phyloP scores from a whole-genome alignment of 768 basidiomycete genomes.

The Paxillus rubicundulus region DNA sequence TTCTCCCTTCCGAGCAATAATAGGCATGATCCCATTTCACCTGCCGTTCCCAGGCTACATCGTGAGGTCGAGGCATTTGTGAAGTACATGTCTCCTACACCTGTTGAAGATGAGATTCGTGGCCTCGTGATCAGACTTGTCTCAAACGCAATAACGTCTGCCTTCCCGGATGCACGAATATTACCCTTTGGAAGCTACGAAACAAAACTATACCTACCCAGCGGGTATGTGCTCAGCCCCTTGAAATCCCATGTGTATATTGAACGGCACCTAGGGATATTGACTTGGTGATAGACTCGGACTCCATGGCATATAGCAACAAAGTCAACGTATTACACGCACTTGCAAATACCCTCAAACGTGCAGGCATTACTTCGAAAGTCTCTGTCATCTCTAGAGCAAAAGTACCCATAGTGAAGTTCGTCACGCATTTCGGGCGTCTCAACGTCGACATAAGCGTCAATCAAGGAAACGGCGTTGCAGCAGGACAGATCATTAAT shows the following conservation, averaged over 20 bases:
- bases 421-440: slow-evolving; percentile 74
- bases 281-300: slow-evolving; percentile 86
- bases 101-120: slow-evolving; percentile 82
- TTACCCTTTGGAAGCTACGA: slow-evolving; percentile 90
- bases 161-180: slow-evolving; percentile 79
- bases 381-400: slow-evolving; percentile 91
- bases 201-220: slow-evolving; percentile 90
- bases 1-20: not conserved
- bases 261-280: slow-evolving; percentile 67
- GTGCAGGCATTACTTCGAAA: slow-evolving; percentile 67
- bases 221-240: slow-evolving; percentile 59
- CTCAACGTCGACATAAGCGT: slow-evolving; percentile 93
- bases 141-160: slow-evolving; percentile 54
- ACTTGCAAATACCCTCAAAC: slow-evolving; percentile 76
- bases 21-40: slow-evolving; percentile 6
- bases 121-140: slow-evolving; percentile 70
- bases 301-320: slow-evolving; percentile 68
- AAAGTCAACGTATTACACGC: slow-evolving; percentile 69
- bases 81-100: slow-evolving; percentile 83
- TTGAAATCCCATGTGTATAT: not conserved
- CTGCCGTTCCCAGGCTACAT: slow-evolving; percentile 59
- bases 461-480: slow-evolving; percentile 84
- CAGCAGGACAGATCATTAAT: slow-evolving; percentile 75
- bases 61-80: slow-evolving; percentile 83
- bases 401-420: slow-evolving; percentile 96